phyloP scores from a whole-genome alignment of 1,284 basidiomycete species.

The Marasmius tenuissimus region DNA sequence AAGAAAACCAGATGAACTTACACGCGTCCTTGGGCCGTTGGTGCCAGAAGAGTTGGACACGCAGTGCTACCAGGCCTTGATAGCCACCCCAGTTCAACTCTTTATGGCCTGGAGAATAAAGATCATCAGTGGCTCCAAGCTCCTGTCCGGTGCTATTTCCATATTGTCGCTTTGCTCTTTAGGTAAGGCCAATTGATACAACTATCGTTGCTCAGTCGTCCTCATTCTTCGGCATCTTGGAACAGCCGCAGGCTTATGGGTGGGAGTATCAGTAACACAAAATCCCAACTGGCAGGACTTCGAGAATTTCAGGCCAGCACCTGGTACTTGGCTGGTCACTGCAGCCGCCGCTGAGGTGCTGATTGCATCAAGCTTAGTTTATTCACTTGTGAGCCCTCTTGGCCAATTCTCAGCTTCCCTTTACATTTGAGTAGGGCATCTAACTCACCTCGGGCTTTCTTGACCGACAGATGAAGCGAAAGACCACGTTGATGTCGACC shows the following conservation, averaged over 20 bases:
- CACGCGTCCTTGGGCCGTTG: too few relatives aligned
- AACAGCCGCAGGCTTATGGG: slow-evolving; percentile 7
- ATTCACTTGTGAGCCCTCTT: slow-evolving; percentile 7
- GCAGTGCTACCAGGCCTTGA: slow-evolving; percentile 16
- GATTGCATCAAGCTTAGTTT: slow-evolving; percentile 7
- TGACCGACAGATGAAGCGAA: slow-evolving; percentile 2
- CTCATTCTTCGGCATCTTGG: background rate
- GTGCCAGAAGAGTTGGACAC: too few relatives aligned
- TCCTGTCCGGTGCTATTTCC: background rate
- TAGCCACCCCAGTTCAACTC: slow-evolving; percentile 24
- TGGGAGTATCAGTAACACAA: background rate
- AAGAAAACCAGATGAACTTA: too few relatives aligned
- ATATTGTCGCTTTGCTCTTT: slow-evolving; percentile 3
- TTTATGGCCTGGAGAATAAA: slow-evolving; percentile 25
- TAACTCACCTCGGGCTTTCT: background rate
- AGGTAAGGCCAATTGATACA: slow-evolving; percentile 1
- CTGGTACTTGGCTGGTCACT: slow-evolving; percentile 8
- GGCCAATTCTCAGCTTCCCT: background rate
- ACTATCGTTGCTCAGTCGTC: too few relatives aligned
- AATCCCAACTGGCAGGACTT: slow-evolving; percentile 1
- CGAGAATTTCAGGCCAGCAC: slow-evolving; percentile 1
- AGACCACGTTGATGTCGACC: background rate
- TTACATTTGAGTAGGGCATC: background rate
- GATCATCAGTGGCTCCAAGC: slow-evolving; percentile 2
- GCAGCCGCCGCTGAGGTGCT: slow-evolving; percentile 11